Conservation (phyloP, 441 rosid species). For the Aleurites moluccanus region DNA sequence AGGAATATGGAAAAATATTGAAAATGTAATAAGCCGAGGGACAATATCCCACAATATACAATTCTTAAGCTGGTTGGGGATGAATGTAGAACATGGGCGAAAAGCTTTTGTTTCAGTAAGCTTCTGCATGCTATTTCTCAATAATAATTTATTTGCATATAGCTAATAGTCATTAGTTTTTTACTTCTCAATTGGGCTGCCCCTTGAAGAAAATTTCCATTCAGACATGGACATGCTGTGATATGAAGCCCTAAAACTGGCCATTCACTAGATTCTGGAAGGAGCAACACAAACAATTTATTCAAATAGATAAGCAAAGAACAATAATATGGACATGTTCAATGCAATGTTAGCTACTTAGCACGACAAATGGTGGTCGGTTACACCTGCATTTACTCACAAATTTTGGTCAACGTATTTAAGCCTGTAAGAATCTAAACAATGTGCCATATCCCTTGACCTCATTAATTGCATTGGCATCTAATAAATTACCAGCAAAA, state of each 20-base stretch:
- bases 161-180: not conserved
- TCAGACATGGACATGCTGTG: not conserved
- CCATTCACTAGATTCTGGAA: not conserved
- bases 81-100: not conserved
- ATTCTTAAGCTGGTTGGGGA: not conserved
- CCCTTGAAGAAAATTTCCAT: not conserved
- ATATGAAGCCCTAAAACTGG: not conserved
- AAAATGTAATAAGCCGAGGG: not conserved
- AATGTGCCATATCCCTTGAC: not conserved
- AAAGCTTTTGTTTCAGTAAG: not conserved
- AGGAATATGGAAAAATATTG: not conserved
- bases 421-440: not conserved
- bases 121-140: not conserved
- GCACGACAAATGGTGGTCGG: not conserved
- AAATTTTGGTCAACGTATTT: not conserved
- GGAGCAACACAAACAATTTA: not conserved
- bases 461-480: not conserved
- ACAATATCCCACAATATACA: not conserved
- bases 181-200: not conserved
- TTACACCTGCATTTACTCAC: not conserved
- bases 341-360: not conserved
- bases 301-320: not conserved
- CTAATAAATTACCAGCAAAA: not conserved
- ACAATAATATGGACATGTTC: not conserved
- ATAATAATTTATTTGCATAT: not conserved